These are phyloP conservation scores for Lentinula guzmanii DNA, from an alignment of 768 basidiomycete genomes.

Conservation along the genomic window DNA sequence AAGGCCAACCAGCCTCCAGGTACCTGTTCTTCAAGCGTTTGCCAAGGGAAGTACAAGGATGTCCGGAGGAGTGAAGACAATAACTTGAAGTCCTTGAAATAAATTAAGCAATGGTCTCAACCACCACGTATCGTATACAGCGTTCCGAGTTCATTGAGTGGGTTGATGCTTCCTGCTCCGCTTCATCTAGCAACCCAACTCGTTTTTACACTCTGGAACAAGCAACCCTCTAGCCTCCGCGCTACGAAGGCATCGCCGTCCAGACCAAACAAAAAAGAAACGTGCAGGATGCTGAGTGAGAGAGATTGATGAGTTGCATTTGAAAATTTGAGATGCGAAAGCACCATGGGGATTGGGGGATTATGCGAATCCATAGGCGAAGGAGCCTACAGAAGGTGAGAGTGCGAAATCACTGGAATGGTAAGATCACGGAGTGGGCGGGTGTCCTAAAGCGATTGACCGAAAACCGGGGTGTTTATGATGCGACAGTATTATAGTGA, in stretches of 20 bases:
- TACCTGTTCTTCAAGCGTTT: not conserved
- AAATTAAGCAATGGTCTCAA: conserved; percentile 4
- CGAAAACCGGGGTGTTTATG: not conserved
- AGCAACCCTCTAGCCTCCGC: not conserved
- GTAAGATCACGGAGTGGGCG: not conserved
- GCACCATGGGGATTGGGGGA: not conserved
- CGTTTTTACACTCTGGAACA: conserved; percentile 4
- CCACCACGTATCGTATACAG: conserved; percentile 7
- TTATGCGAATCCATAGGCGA: not conserved
- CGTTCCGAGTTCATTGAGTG: not conserved
- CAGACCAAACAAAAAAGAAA: conserved; percentile 4
- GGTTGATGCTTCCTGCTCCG: not conserved
- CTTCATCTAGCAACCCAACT: not conserved
- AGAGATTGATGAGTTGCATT: not conserved
- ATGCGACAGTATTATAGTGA: not conserved
- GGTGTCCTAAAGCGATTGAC: conserved; percentile 7
- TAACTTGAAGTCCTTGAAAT: not conserved
- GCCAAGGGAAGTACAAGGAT: not conserved
- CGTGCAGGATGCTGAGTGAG: conserved; percentile 3
- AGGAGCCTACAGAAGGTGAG: not conserved
- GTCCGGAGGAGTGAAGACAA: not conserved
- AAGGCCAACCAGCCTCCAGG: not conserved
- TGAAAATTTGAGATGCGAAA: conserved; percentile 1
- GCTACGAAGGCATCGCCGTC: not conserved
- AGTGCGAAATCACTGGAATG: not conserved